Conservation (phyloP, 148 eudicot species). For the Rhododendron vialii region DNA sequence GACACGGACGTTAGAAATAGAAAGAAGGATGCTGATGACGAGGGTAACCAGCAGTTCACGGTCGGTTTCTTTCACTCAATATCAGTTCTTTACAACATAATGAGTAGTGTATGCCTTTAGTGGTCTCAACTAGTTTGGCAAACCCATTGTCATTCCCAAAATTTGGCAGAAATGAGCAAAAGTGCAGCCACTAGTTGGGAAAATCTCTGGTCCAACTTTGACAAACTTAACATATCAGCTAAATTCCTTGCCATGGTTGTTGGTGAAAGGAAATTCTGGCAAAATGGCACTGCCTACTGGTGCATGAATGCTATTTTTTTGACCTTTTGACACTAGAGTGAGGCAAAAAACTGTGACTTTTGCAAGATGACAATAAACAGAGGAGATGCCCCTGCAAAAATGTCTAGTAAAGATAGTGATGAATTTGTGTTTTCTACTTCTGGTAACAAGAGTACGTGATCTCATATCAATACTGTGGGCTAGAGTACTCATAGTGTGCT, state of each 20-base stretch:
- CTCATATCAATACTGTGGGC: neutral
- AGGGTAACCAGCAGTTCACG: conserved; percentile 62
- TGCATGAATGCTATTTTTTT: neutral
- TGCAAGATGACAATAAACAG: neutral
- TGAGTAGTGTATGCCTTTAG: neutral
- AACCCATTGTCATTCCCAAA: neutral
- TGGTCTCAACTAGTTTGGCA: neutral
- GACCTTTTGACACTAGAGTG: neutral
- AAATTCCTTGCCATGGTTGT: neutral
- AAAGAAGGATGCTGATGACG: conserved; percentile 72
- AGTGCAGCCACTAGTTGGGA: neutral
- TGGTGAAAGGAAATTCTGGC: neutral
- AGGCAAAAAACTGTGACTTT: neutral
- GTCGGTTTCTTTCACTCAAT: conserved; percentile 36
- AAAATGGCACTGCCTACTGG: neutral
- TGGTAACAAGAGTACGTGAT: neutral
- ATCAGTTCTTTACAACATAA: neutral
- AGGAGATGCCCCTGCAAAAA: neutral
- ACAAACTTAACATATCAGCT: neutral
- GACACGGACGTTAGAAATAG: conserved; percentile 76
- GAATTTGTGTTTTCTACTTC: neutral
- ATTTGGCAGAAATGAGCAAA: neutral
- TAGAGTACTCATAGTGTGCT: neutral
- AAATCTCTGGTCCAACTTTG: neutral
- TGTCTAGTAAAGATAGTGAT: neutral